phyloP scores from a whole-genome alignment of 306 rosid genomes.

The Acacia crassicarpa region DNA sequence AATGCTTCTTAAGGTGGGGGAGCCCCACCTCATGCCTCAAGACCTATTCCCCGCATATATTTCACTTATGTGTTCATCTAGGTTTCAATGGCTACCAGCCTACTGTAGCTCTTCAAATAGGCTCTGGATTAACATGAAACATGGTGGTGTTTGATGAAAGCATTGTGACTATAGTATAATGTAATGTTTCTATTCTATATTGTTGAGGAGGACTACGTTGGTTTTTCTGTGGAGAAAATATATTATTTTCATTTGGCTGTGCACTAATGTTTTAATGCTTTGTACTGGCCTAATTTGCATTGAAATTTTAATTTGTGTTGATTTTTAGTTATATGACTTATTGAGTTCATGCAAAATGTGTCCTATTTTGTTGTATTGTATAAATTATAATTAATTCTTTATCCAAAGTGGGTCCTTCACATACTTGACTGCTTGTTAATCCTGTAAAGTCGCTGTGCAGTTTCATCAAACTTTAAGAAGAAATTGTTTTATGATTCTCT shows the following conservation, averaged over 20 bases:
- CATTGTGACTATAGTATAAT: not conserved
- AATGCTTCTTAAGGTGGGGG: no score
- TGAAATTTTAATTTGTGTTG: not conserved
- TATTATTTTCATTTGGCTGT: not conserved
- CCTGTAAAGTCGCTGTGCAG: not conserved
- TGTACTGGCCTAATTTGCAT: not conserved
- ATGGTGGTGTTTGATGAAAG: not conserved
- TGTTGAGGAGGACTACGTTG: slow-evolving; percentile 1
- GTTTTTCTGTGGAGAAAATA: not conserved
- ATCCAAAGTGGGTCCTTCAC: not conserved
- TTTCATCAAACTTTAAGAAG: not conserved
- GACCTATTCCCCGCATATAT: no score
- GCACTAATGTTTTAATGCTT: not conserved
- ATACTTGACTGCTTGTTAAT: not conserved
- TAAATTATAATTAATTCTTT: not conserved
- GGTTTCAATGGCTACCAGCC: no score
- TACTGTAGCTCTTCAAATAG: no score
- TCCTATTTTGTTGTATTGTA: not conserved
- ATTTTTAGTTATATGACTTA: not conserved
- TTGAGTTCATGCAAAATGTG: not conserved
- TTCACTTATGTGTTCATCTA: no score
- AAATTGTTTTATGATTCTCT: not conserved
- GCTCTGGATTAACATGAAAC: not conserved
- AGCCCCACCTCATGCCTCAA: no score
- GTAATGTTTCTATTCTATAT: not conserved